phyloP scores from a whole-genome alignment of 768 basidiomycete genomes.

The Rickenella mellea region DNA sequence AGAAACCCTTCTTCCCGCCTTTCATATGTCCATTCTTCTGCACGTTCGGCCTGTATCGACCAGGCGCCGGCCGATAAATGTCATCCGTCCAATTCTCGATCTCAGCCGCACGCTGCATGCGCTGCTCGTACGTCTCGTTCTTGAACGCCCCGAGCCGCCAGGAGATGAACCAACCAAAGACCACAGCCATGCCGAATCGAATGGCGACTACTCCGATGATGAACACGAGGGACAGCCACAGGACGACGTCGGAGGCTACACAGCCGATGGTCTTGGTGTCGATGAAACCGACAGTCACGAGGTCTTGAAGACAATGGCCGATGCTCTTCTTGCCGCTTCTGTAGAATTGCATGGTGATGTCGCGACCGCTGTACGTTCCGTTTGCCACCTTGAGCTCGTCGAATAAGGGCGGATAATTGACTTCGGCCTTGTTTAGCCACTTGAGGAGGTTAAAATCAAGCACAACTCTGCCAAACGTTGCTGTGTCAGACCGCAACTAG shows the following conservation, averaged over 20 bases:
- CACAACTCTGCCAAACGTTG: constrained; percentile 47
- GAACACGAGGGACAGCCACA: constrained; percentile 92
- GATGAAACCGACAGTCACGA: constrained; percentile 84
- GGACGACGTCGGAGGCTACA: constrained; percentile 88
- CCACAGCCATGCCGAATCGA: constrained; percentile 92
- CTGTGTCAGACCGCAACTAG: constrained; percentile 5
- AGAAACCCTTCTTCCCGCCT: constrained; percentile 21
- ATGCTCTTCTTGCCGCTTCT: constrained; percentile 60
- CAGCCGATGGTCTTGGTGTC: constrained; percentile 94
- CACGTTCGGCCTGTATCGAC: constrained; percentile 84
- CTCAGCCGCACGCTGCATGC: constrained; percentile 80
- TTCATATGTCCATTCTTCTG: constrained; percentile 57
- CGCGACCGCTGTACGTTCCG: constrained; percentile 69
- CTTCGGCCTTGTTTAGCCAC: constrained; percentile 75
- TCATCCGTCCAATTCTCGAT: constrained; percentile 97
- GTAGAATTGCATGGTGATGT: constrained; percentile 79
- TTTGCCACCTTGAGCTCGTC: constrained; percentile 63
- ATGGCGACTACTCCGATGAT: constrained; percentile 95
- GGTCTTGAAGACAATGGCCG: constrained; percentile 79
- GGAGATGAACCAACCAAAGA: constrained; percentile 98
- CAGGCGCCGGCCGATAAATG: constrained; percentile 90
- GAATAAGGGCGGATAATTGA: constrained; percentile 77
- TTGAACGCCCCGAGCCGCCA: constrained; percentile 92
- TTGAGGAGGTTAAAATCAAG: constrained; percentile 80
- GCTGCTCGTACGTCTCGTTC: constrained; percentile 84